phyloP scores from a whole-genome alignment of 352 stramenopile species.

The Phytophthora hybrid region DNA sequence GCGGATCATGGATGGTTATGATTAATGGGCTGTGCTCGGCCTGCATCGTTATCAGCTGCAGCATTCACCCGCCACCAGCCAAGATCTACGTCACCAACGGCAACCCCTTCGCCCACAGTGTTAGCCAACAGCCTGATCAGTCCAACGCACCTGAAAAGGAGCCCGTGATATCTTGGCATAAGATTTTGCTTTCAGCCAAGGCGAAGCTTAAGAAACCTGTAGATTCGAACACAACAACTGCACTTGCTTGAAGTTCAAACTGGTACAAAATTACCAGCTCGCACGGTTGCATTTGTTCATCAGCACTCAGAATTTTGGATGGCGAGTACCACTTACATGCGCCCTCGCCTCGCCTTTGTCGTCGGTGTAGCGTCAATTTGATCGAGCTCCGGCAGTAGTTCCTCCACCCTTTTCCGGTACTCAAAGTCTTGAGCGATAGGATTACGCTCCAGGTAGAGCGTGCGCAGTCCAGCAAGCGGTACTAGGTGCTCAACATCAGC shows the following conservation, averaged over 20 bases:
- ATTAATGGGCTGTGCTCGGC: conserved; percentile 53
- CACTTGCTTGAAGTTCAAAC: conserved; percentile 19
- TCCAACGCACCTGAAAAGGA: not conserved
- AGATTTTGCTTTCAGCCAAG: conserved; percentile 29
- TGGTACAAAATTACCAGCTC: not conserved
- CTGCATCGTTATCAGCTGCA: conserved; percentile 71
- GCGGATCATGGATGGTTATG: conserved; percentile 76
- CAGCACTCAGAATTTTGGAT: not conserved
- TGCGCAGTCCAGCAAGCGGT: conserved; percentile 85
- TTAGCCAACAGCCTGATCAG: conserved; percentile 6
- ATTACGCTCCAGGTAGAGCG: conserved; percentile 97
- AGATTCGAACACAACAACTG: conserved; percentile 22
- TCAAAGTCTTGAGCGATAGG: conserved; percentile 93
- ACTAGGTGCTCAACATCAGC: conserved; percentile 74
- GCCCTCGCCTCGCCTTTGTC: conserved; percentile 56
- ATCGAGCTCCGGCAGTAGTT: conserved; percentile 90
- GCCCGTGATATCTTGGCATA: conserved; percentile 16
- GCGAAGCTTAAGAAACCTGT: conserved; percentile 22
- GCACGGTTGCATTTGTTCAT: not conserved
- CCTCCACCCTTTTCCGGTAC: conserved; percentile 94
- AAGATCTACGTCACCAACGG: conserved; percentile 69
- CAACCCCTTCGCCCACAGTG: conserved; percentile 32
- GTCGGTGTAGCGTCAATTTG: conserved; percentile 95
- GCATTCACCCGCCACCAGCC: conserved; percentile 50
- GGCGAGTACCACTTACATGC: conserved; percentile 24